Percentiles rank a stretch among this genome's conserved stretches.
Evolutionary conservation across 192 early-diverging fungal genomes (phyloP).

Genomic region (Coemansia sp.): DNA sequence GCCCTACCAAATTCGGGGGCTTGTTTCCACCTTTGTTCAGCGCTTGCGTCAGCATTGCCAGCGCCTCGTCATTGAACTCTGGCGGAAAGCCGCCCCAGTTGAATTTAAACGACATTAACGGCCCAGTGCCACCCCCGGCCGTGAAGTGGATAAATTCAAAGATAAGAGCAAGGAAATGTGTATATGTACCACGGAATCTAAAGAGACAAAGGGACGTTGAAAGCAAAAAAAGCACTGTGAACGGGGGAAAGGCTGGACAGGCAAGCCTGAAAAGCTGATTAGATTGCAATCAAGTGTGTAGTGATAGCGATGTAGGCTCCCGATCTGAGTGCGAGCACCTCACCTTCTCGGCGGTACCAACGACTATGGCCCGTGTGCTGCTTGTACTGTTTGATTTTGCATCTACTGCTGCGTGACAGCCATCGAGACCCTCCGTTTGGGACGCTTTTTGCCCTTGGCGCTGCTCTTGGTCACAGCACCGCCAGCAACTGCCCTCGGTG

Average conservation of each 20-base stretch:
- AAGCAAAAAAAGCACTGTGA: conserved; percentile 4
- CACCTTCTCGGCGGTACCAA: too few relatives aligned
- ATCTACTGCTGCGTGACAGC: conserved; percentile 5
- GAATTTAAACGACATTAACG: conserved; percentile 86
- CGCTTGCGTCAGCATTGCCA: conserved; percentile 78
- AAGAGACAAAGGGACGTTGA: background rate
- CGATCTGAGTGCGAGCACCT: too few relatives aligned
- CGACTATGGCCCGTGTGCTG: too few relatives aligned
- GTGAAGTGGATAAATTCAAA: background rate
- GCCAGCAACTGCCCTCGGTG: background rate
- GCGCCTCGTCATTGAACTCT: conserved; percentile 84
- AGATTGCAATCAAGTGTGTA: too few relatives aligned
- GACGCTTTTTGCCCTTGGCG: conserved; percentile 21
- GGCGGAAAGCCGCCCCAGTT: conserved; percentile 90
- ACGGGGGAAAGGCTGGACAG: too few relatives aligned
- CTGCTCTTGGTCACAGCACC: conserved; percentile 1
- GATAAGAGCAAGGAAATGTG: background rate
- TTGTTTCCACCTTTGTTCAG: conserved; percentile 89
- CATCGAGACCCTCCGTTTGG: conserved; percentile 12
- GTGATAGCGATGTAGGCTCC: too few relatives aligned
- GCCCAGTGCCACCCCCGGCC: too few relatives aligned
- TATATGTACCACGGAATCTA: background rate
- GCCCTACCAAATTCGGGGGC: conserved; percentile 86
- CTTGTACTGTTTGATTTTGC: too few relatives aligned
- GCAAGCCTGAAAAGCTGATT: background rate